phyloP scores from a whole-genome alignment of 2,329 filamentous ascomycete species.

The Arthroderma sp. region DNA sequence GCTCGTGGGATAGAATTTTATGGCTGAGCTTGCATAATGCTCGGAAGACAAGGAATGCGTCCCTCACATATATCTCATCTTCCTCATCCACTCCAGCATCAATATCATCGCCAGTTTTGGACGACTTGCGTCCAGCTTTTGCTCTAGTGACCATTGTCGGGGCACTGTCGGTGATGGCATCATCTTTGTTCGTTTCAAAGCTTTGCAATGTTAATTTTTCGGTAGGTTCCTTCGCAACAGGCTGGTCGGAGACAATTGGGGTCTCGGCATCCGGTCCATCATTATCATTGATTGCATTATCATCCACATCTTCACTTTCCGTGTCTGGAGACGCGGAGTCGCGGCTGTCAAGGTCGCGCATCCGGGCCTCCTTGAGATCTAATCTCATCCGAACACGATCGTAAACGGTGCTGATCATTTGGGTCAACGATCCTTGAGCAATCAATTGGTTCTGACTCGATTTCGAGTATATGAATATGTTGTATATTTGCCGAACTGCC shows the following conservation, averaged over 20 bases:
- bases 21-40: slow-evolving; percentile 97
- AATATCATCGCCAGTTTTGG: slow-evolving; percentile 31
- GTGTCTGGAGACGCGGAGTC: slow-evolving; percentile 20
- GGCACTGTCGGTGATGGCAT: slow-evolving; percentile 53
- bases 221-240: slow-evolving; percentile 39
- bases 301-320: slow-evolving; percentile 26
- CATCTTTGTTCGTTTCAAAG: slow-evolving; percentile 56
- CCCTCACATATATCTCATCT: slow-evolving; percentile 92
- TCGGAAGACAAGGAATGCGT: slow-evolving; percentile 92
- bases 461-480: slow-evolving; percentile 92
- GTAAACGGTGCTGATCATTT: slow-evolving; percentile 98
- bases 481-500: slow-evolving; percentile 95
- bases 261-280: slow-evolving; percentile 32
- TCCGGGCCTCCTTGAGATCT: slow-evolving; percentile 70
- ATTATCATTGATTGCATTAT: slow-evolving; percentile 34
- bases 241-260: slow-evolving; percentile 24
- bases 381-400: slow-evolving; percentile 80
- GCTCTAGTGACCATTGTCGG: slow-evolving; percentile 53
- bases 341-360: slow-evolving; percentile 31
- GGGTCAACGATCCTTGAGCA: slow-evolving; percentile 88
- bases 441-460: slow-evolving; percentile 92
- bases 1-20: slow-evolving; percentile 76
- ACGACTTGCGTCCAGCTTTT: slow-evolving; percentile 33
- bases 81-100: slow-evolving; percentile 46
- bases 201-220: slow-evolving; percentile 55